Conservation (phyloP, 2,329 filamentous ascomycete genomes). For the Hymenoscyphus occultus region DNA sequence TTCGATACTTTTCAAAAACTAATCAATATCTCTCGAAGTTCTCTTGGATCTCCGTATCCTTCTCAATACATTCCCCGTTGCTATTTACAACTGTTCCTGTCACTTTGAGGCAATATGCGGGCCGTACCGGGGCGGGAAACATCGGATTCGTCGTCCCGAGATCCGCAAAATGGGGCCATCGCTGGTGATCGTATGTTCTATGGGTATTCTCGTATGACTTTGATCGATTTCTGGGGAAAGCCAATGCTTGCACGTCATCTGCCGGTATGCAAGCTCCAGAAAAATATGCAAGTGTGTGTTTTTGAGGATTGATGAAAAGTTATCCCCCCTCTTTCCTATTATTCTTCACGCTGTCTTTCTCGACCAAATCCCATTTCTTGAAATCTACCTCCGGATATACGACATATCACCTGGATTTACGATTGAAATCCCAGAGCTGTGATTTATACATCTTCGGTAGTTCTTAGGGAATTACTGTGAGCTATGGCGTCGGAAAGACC, state of each 20-base stretch:
- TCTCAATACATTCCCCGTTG: no score
- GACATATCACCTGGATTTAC: no score
- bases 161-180: not conserved
- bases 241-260: not conserved
- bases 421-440: no score
- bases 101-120: not conserved
- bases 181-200: not conserved
- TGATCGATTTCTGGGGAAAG: not conserved
- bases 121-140: not conserved
- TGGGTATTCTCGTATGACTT: not conserved
- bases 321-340: no score
- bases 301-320: no score
- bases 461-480: not conserved
- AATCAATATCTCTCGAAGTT: no score
- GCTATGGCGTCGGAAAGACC: conserved; percentile 12
- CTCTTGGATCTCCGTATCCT: no score
- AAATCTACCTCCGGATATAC: no score
- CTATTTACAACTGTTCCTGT: no score
- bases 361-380: no score
- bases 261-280: not conserved
- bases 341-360: no score
- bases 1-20: no score
- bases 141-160: not conserved
- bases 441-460: not conserved
- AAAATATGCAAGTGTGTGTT: not conserved